A percentile compares a stretch with the other conserved stretches of the same genome.
Evolutionary conservation across 108 stramenopile species (phyloP).

Genomic region (Heterococcus sp.): DNA sequence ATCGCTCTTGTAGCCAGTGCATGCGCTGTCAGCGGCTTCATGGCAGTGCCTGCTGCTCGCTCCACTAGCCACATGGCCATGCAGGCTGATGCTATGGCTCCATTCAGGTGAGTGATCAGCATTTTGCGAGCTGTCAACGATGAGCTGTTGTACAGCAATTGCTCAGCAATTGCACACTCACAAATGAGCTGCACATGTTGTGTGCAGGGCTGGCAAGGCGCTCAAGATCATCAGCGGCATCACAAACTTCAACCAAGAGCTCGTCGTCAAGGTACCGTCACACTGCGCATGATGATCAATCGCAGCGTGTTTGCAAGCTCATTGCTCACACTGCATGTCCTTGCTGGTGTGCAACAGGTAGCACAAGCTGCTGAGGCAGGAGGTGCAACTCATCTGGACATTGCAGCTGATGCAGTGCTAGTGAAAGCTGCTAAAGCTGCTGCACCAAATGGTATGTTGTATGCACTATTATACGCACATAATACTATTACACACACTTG

Average conservation of each 20-base stretch:
- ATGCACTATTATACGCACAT: too few species aligned
- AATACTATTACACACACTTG: too few species aligned
- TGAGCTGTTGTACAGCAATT: too few species aligned
- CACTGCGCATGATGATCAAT: too few species aligned
- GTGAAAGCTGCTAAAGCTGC: constrained; percentile 7
- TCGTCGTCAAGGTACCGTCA: constrained; percentile 53
- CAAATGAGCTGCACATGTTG: neutral
- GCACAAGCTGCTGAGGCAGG: constrained; percentile 44
- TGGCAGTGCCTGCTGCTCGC: constrained; percentile 30
- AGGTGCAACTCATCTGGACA: constrained; percentile 57
- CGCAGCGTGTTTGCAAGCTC: too few species aligned
- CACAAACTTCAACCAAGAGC: constrained; percentile 52
- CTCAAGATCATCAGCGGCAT: constrained; percentile 56
- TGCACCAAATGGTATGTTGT: neutral
- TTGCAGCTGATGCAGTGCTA: constrained; percentile 52
- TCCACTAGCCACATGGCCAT: too few species aligned
- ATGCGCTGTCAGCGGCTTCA: neutral
- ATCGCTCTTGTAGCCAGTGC: neutral
- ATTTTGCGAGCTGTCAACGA: too few species aligned
- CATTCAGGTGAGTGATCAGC: constrained; percentile 27
- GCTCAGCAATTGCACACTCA: neutral
- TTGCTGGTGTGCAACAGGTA: too few species aligned
- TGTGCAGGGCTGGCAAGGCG: constrained; percentile 42
- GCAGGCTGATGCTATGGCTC: constrained; percentile 40
- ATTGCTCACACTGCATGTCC: too few species aligned